Evolutionary conservation across 2,329 filamentous ascomycete genomes (phyloP).

Genomic region (Alternaria gaisen): DNA sequence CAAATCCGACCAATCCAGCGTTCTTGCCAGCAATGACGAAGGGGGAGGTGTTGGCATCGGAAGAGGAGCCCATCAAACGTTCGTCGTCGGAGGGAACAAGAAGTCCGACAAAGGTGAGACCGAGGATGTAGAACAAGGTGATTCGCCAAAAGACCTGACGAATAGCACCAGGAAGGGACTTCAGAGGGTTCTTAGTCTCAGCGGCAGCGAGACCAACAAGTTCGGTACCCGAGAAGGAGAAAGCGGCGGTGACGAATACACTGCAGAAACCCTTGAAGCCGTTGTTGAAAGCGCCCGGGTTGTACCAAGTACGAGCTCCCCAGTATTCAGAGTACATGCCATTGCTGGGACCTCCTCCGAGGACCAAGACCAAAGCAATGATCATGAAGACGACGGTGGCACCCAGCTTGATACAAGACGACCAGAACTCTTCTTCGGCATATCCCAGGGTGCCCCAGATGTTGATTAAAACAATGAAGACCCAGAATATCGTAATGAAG

Average conservation of each 20-base stretch:
- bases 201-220: slow-evolving; percentile 68
- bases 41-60: slow-evolving; percentile 62
- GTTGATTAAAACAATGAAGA: slow-evolving; percentile 51
- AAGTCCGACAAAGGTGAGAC: slow-evolving; percentile 55
- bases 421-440: slow-evolving; percentile 54
- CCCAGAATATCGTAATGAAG: slow-evolving; percentile 51
- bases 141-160: slow-evolving; percentile 61
- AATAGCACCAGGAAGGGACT: slow-evolving; percentile 55
- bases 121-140: slow-evolving; percentile 56
- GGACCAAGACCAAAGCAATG: slow-evolving; percentile 63
- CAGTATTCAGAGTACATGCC: slow-evolving; percentile 62
- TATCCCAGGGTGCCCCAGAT: slow-evolving; percentile 52
- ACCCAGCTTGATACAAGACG: slow-evolving; percentile 46
- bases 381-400: slow-evolving; percentile 53
- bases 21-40: slow-evolving; percentile 72
- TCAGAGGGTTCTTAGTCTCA: slow-evolving; percentile 65
- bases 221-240: slow-evolving; percentile 70
- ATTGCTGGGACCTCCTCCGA: slow-evolving; percentile 62
- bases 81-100: slow-evolving; percentile 50
- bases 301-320: slow-evolving; percentile 68
- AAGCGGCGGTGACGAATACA: slow-evolving; percentile 70
- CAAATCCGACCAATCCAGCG: slow-evolving; percentile 68
- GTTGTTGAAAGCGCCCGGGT: slow-evolving; percentile 62
- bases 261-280: slow-evolving; percentile 71
- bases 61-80: slow-evolving; percentile 47